phyloP scores from a whole-genome alignment of 768 basidiomycete genomes.

The Pleurotus cornucopiae region DNA sequence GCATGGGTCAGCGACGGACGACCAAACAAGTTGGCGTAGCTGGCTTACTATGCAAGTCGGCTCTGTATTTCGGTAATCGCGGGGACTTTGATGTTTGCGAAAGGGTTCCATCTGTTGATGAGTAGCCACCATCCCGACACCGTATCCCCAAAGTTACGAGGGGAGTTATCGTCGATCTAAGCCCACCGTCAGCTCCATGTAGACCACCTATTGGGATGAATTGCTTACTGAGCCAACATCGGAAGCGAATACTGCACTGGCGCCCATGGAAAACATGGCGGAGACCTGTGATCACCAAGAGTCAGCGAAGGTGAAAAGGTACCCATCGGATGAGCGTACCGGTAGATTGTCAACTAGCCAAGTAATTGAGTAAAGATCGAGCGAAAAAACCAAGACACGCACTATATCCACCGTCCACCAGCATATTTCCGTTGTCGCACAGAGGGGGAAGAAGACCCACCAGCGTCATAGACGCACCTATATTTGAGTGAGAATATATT shows the following conservation, averaged over 20 bases:
- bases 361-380: conserved; percentile 7
- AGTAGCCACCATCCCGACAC: conserved; percentile 96
- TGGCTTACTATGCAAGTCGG: conserved; percentile 87
- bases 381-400: conserved; percentile 22
- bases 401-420: conserved; percentile 91
- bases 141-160: conserved; percentile 90
- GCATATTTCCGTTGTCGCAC: conserved; percentile 89
- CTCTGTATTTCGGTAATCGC: conserved; percentile 92
- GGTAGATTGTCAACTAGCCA: conserved; percentile 81
- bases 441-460: conserved; percentile 93
- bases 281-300: conserved; percentile 51
- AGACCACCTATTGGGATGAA: neutral
- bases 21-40: neutral
- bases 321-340: conserved; percentile 31
- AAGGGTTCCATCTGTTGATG: conserved; percentile 90
- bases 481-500: conserved; percentile 5
- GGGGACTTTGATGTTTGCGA: conserved; percentile 76
- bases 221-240: conserved; percentile 83
- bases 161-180: conserved; percentile 91
- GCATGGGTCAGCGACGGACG: conserved; percentile 9
- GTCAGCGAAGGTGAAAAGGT: neutral
- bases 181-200: too few species aligned
- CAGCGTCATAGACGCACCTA: conserved; percentile 95
- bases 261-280: conserved; percentile 90
- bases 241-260: conserved; percentile 84